Evolutionary conservation across 345 rosid genomes (phyloP).

Genomic region (Xanthoceras sorbifolium): DNA sequence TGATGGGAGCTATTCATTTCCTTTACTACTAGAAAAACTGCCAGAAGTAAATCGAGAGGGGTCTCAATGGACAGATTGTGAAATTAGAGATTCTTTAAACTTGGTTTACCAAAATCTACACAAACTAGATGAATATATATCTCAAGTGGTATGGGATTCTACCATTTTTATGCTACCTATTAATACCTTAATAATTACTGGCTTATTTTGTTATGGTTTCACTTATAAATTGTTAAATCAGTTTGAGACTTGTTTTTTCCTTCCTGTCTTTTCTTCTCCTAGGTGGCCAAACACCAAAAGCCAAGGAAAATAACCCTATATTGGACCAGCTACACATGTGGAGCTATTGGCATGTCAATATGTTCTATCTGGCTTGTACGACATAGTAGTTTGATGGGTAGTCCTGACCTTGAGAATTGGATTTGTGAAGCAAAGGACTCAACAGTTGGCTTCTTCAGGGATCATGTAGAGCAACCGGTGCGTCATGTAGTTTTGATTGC

Average conservation of each 20-base stretch:
- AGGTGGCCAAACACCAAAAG: conserved; percentile 81
- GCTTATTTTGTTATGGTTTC: conserved; percentile 4
- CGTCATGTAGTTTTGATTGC: conserved; percentile 21
- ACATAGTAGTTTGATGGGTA: conserved; percentile 92
- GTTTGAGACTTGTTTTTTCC: conserved; percentile 3
- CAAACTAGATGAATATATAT: conserved; percentile 63
- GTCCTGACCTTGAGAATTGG: conserved; percentile 92
- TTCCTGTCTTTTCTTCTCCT: conserved; percentile 13
- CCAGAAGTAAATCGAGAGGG: conserved; percentile 65
- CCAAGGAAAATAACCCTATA: conserved; percentile 65
- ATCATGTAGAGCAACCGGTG: conserved; percentile 98
- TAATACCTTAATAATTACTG: background rate
- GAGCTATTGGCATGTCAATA: conserved; percentile 77
- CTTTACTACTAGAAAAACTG: conserved; percentile 61
- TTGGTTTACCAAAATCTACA: conserved; percentile 63
- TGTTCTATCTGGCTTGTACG: conserved; percentile 79
- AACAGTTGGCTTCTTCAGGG: conserved; percentile 62
- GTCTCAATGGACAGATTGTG: conserved; percentile 77
- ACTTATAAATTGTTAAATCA: background rate
- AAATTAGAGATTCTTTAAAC: conserved; percentile 67
- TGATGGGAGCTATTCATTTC: conserved; percentile 63
- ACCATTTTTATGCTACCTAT: conserved; percentile 1
- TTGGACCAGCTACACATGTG: conserved; percentile 82
- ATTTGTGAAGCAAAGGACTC: conserved; percentile 77
- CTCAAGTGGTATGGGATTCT: conserved; percentile 53